These are phyloP conservation scores for Adansonia gregorii DNA, from an alignment of 441 rosid species.

Conservation along the genomic window DNA sequence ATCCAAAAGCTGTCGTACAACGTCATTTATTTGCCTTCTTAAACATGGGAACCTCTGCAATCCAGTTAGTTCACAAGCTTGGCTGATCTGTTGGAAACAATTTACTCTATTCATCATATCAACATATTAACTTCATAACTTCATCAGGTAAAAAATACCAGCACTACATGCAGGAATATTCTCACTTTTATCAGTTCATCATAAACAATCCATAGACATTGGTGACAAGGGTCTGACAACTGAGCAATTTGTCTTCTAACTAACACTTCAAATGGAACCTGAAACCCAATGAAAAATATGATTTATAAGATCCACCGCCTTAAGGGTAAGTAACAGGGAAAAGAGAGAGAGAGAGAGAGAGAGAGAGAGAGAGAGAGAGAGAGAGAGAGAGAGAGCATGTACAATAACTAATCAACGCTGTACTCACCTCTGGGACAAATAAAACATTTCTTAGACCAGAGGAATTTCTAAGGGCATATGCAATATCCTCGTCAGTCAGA, in stretches of 20 bases:
- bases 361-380: background rate
- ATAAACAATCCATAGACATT: conserved; percentile 53
- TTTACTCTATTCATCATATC: conserved; percentile 13
- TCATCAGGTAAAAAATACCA: background rate
- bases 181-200: conserved; percentile 61
- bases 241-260: conserved; percentile 54
- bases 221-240: conserved; percentile 59
- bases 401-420: background rate
- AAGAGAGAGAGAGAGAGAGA: background rate
- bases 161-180: background rate
- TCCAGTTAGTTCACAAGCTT: conserved; percentile 41
- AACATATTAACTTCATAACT: background rate
- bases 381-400: background rate
- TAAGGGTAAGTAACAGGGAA: background rate
- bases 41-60: conserved; percentile 53
- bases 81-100: conserved; percentile 49
- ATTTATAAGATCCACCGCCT: background rate
- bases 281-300: conserved; percentile 26
- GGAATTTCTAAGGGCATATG: conserved; percentile 58
- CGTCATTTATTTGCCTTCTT: conserved; percentile 49
- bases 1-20: conserved; percentile 42
- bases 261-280: conserved; percentile 63
- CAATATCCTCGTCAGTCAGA: conserved; percentile 61
- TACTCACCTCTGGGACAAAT: conserved; percentile 59
- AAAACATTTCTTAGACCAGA: conserved; percentile 53